phyloP scores from a whole-genome alignment of 768 basidiomycete genomes.

The Dacryopinax spathularia region DNA sequence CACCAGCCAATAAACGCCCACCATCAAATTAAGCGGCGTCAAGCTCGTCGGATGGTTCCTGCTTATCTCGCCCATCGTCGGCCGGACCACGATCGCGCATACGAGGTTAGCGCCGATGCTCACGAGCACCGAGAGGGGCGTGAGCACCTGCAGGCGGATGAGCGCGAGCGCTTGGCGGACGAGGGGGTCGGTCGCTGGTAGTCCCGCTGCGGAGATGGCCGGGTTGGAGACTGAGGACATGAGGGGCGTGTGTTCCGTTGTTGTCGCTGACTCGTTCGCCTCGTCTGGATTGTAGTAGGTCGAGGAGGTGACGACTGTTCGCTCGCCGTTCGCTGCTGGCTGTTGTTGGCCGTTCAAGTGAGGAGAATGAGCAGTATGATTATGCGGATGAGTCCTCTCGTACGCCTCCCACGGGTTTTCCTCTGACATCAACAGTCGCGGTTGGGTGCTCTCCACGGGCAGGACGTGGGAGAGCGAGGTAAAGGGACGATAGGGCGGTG shows the following conservation, averaged over 20 bases:
- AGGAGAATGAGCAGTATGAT: too few species aligned
- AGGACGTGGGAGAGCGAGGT: too few species aligned
- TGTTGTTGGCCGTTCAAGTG: too few species aligned
- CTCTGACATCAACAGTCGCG: not conserved
- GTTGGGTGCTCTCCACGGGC: too few species aligned
- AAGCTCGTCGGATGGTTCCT: slow-evolving; percentile 51
- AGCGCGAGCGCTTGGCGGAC: slow-evolving; percentile 12
- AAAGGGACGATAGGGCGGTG: too few species aligned
- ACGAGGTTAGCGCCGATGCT: slow-evolving; percentile 59
- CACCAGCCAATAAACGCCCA: slow-evolving; percentile 45
- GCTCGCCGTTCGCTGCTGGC: too few species aligned
- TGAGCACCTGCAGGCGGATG: slow-evolving; percentile 66
- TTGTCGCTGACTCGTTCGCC: too few species aligned
- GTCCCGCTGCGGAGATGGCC: too few species aligned
- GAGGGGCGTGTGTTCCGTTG: not conserved
- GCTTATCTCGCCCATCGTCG: slow-evolving; percentile 43
- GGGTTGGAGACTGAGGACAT: not conserved
- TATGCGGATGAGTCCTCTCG: not conserved
- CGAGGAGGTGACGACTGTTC: too few species aligned
- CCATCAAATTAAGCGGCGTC: slow-evolving; percentile 45
- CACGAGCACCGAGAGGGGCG: slow-evolving; percentile 69
- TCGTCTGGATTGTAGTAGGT: too few species aligned
- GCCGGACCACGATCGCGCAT: slow-evolving; percentile 52
- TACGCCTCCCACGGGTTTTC: not conserved
- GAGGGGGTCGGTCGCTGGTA: not conserved